phyloP scores from a whole-genome alignment of 2,329 filamentous ascomycete genomes.

The Torrubiella hemipterigena region DNA sequence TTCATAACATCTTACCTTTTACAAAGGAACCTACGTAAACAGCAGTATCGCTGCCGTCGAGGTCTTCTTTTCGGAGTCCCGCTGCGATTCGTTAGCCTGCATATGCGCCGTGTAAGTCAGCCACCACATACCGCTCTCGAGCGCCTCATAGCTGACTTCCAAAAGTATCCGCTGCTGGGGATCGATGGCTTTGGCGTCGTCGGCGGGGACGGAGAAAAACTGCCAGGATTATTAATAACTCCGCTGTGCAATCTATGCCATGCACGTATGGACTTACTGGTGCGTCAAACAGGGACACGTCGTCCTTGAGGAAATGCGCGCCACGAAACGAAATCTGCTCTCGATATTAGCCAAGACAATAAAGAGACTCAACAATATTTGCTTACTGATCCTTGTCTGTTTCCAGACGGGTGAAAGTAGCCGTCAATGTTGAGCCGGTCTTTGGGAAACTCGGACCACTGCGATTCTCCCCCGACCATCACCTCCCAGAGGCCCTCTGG shows the following conservation, averaged over 20 bases:
- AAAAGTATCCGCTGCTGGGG: conserved; percentile 40
- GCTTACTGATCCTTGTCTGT: conserved; percentile 35
- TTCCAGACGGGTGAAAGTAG: conserved; percentile 41
- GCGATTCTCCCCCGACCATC: conserved; percentile 27
- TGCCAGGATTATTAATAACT: conserved; percentile 14
- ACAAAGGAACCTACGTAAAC: conserved; percentile 41
- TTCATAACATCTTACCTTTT: conserved; percentile 22
- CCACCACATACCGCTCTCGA: conserved; percentile 30
- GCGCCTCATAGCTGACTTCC: conserved; percentile 36
- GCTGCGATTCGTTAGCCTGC: conserved; percentile 16
- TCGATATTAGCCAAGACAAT: conserved; percentile 2
- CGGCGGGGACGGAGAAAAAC: conserved; percentile 39
- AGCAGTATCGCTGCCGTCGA: conserved; percentile 30
- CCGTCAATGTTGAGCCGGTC: conserved; percentile 37
- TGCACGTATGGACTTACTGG: conserved; percentile 21
- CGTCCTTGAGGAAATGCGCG: conserved; percentile 36
- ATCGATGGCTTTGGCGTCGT: conserved; percentile 40
- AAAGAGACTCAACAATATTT: background rate
- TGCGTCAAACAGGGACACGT: conserved; percentile 36
- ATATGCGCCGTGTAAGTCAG: background rate
- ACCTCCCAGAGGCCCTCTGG: conserved; percentile 37
- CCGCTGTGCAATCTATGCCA: no score
- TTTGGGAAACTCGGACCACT: conserved; percentile 35
- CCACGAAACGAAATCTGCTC: conserved; percentile 34
- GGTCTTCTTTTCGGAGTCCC: conserved; percentile 28